Conservation (phyloP, 129 eudicot species). For the Kitagawia praeruptora region DNA sequence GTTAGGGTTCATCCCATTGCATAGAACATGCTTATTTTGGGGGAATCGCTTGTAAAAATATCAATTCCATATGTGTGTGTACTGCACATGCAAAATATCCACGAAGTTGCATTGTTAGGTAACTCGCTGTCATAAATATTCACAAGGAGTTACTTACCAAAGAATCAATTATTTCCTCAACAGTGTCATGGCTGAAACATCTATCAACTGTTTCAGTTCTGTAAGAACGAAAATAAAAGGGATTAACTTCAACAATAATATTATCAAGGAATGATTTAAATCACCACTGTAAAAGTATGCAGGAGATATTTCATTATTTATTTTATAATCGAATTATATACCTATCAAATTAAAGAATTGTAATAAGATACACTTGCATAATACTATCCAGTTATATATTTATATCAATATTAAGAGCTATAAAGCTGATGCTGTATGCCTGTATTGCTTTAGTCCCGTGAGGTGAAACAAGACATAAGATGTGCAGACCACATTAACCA, state of each 20-base stretch:
- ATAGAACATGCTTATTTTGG: not conserved
- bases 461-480: not conserved
- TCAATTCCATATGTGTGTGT: not conserved
- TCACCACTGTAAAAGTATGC: not conserved
- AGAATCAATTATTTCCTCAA: constrained; percentile 78
- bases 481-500: not conserved
- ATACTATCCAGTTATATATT: not conserved
- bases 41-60: not conserved
- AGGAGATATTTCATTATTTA: not conserved
- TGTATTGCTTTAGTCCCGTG: not conserved
- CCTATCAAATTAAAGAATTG: not conserved
- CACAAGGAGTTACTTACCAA: constrained; percentile 36
- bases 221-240: constrained; percentile 4
- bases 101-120: not conserved
- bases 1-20: not conserved
- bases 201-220: constrained; percentile 60
- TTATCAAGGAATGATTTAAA: not conserved
- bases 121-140: not conserved
- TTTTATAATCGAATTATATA: not conserved
- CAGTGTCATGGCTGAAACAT: constrained; percentile 76
- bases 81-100: not conserved
- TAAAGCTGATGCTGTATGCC: not conserved
- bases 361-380: no score
- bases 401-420: no score
- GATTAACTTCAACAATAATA: not conserved